Percentiles rank a stretch among this genome's conserved stretches.
phyloP scores from a whole-genome alignment of 73 alveolate genomes.

The Paramecium sexaurelia region DNA sequence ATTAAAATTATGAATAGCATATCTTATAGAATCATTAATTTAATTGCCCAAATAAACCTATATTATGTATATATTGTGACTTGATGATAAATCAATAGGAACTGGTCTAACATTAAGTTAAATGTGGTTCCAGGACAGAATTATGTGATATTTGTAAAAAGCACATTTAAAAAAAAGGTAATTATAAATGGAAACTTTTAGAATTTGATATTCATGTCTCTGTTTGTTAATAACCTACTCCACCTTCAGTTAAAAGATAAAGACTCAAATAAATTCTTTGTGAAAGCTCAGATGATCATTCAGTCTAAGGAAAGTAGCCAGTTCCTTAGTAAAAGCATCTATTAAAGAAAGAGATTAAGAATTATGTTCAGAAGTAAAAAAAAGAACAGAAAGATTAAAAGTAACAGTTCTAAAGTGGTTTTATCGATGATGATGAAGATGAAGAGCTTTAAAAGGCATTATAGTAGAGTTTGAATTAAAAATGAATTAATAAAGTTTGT shows the following conservation, averaged over 20 bases:
- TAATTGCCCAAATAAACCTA: neutral
- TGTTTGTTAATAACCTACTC: neutral
- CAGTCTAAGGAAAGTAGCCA: neutral
- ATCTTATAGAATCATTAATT: neutral
- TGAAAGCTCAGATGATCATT: conserved; percentile 1
- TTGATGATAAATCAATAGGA: neutral
- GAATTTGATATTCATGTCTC: neutral
- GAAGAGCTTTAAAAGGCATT: conserved; percentile 24
- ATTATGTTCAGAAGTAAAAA: neutral
- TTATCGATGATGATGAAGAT: conserved; percentile 4
- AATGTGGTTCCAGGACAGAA: conserved; percentile 46
- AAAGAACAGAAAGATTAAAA: neutral
- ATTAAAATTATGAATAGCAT: neutral
- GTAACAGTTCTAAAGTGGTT: neutral
- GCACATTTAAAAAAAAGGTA: conserved; percentile 5
- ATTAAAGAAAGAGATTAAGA: neutral
- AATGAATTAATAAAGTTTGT: conserved; percentile 19
- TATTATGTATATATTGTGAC: neutral
- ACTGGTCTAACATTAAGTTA: neutral
- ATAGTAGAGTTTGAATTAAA: conserved; percentile 17
- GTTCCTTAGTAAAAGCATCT: neutral
- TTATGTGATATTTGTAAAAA: neutral
- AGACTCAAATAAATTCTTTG: neutral
- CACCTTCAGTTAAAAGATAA: neutral
- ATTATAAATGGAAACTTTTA: neutral